A percentile compares a stretch with the other conserved stretches of the same genome.
Conservation (phyloP, 768 basidiomycete species). For the Mrakia hoshinonis region DNA sequence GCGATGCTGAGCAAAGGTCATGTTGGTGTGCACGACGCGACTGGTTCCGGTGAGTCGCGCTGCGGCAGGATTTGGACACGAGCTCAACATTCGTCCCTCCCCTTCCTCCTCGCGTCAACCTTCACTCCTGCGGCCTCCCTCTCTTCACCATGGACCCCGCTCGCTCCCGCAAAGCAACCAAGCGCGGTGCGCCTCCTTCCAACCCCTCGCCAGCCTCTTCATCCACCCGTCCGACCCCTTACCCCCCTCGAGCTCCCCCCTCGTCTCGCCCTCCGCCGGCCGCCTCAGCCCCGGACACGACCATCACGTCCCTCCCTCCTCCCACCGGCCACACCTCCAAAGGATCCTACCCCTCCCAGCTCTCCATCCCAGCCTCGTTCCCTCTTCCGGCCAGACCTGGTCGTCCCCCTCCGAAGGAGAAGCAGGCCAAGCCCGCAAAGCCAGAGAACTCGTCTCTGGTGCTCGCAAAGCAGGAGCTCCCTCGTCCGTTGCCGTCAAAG, state of each 20-base stretch:
- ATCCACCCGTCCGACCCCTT: background rate
- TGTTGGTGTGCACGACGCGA: too few species aligned
- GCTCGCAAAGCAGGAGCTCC: background rate
- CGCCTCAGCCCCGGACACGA: background rate
- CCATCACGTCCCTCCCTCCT: background rate
- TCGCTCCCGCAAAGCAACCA: slow-evolving; percentile 1
- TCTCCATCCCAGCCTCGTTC: slow-evolving; percentile 10
- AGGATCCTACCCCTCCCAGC: slow-evolving; percentile 4
- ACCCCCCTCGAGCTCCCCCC: background rate
- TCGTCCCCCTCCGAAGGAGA: background rate
- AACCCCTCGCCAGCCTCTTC: background rate
- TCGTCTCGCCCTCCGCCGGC: background rate
- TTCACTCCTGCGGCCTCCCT: too few species aligned
- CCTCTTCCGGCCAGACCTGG: background rate
- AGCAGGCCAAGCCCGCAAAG: background rate
- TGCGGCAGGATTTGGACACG: too few species aligned
- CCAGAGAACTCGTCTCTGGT: slow-evolving; percentile 13
- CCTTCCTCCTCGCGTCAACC: too few species aligned
- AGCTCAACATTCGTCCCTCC: too few species aligned
- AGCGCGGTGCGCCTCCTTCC: background rate
- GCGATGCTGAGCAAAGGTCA: too few species aligned
- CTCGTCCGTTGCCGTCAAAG: background rate
- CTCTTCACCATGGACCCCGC: slow-evolving; percentile 18
- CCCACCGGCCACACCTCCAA: background rate
- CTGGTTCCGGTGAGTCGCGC: too few species aligned